A percentile compares a stretch with the other conserved stretches of the same genome.
phyloP scores from a whole-genome alignment of 2,329 filamentous ascomycete species.

The Fusarium gaditjirri region DNA sequence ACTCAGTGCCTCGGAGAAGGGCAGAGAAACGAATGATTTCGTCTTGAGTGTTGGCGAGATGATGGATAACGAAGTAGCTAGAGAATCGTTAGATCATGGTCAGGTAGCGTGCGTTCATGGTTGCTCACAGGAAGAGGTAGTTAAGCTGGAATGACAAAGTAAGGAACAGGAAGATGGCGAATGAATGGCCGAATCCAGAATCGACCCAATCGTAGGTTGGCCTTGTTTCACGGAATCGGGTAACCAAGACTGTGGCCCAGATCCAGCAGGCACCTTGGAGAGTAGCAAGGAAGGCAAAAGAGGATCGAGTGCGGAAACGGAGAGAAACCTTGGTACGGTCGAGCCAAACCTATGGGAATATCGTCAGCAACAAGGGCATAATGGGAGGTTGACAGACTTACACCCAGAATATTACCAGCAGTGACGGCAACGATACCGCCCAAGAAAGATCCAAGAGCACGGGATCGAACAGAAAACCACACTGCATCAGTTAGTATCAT shows the following conservation, averaged over 20 bases:
- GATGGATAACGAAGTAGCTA: slow-evolving; percentile 76
- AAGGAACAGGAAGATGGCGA: slow-evolving; percentile 74
- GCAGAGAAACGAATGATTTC: slow-evolving; percentile 76
- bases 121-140: slow-evolving; percentile 73
- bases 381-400: slow-evolving; percentile 48
- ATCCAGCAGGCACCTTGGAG: slow-evolving; percentile 78
- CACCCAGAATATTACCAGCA: slow-evolving; percentile 72
- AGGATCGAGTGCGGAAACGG: slow-evolving; percentile 62
- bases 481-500: slow-evolving; percentile 47
- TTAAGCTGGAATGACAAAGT: slow-evolving; percentile 77
- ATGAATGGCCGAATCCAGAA: slow-evolving; percentile 71
- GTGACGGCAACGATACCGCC: slow-evolving; percentile 74
- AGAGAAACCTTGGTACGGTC: slow-evolving; percentile 67
- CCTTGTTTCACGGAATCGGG: slow-evolving; percentile 64
- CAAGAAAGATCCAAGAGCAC: slow-evolving; percentile 77
- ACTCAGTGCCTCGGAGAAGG: slow-evolving; percentile 75
- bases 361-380: neutral
- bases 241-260: slow-evolving; percentile 74
- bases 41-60: slow-evolving; percentile 68
- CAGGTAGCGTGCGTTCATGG: accelerated
- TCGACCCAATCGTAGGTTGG: slow-evolving; percentile 75
- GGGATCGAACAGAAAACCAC: slow-evolving; percentile 76
- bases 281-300: slow-evolving; percentile 64
- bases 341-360: slow-evolving; percentile 58
- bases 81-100: neutral